A percentile compares a stretch with the other conserved stretches of the same genome.
phyloP scores from a whole-genome alignment of 257 asterid genomes.

The Nicotiana tabacum region DNA sequence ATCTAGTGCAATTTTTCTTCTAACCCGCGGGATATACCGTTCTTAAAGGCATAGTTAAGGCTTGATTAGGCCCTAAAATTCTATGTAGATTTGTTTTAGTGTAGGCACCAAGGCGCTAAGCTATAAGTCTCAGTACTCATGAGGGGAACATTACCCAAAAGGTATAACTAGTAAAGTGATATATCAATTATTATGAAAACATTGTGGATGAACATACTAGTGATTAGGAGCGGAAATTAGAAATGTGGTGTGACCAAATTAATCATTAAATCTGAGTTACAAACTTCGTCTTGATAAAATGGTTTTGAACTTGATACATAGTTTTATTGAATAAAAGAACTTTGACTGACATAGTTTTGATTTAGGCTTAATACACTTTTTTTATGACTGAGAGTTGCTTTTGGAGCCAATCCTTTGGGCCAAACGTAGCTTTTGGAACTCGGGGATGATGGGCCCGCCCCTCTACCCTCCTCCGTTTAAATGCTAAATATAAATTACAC shows the following conservation, averaged over 20 bases:
- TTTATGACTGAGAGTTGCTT: too few species aligned
- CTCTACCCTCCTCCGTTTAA: too few species aligned
- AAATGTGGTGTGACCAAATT: background rate
- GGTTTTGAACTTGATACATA: background rate
- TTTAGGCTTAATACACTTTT: too few species aligned
- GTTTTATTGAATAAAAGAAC: background rate
- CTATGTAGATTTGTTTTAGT: background rate
- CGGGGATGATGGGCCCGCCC: too few species aligned
- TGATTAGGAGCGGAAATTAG: background rate
- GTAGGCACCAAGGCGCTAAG: background rate
- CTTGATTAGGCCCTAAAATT: background rate
- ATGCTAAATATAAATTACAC: too few species aligned
- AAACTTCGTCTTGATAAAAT: background rate
- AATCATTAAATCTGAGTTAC: background rate
- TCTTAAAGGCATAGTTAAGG: background rate
- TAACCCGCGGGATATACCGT: background rate
- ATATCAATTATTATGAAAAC: background rate
- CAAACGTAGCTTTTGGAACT: too few species aligned
- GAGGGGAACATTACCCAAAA: background rate
- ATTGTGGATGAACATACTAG: background rate
- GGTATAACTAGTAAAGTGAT: background rate
- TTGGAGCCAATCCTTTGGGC: too few species aligned
- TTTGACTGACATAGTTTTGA: too few species aligned
- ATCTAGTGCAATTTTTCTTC: background rate
- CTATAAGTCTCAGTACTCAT: background rate